Evolutionary conservation across 345 rosid species (phyloP).

Genomic region (Lepidium sativum): DNA sequence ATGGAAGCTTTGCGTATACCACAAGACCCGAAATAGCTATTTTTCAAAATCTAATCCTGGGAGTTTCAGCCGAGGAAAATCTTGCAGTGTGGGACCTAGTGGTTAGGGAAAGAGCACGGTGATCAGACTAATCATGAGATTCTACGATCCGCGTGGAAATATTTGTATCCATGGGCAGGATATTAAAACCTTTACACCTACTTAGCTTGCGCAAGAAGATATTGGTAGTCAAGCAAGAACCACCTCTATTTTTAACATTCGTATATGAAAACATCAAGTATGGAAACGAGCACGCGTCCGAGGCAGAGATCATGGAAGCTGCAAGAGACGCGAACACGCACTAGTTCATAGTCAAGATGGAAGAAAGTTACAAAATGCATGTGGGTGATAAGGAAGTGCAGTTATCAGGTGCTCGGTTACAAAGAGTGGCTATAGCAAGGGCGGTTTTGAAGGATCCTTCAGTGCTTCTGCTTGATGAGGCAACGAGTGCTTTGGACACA

Average conservation of each 20-base stretch:
- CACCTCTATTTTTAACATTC: conserved; percentile 63
- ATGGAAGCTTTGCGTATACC: conserved; percentile 62
- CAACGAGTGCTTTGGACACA: conserved; percentile 74
- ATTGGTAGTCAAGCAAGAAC: conserved; percentile 84
- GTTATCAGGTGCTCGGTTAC: conserved; percentile 84
- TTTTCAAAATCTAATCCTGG: conserved; percentile 41
- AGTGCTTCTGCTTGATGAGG: conserved; percentile 75
- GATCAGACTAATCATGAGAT: conserved; percentile 55
- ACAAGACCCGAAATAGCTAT: conserved; percentile 50
- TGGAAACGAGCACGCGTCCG: conserved; percentile 57
- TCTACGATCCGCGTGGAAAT: conserved; percentile 61
- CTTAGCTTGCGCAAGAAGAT: conserved; percentile 52
- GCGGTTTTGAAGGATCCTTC: conserved; percentile 70
- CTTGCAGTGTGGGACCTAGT: conserved; percentile 73
- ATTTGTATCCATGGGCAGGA: conserved; percentile 55
- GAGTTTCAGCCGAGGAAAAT: conserved; percentile 46
- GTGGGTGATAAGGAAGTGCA: conserved; percentile 78
- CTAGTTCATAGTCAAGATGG: conserved; percentile 64
- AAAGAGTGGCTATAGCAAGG: conserved; percentile 76
- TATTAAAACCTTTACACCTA: conserved; percentile 47
- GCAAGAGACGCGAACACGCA: conserved; percentile 80
- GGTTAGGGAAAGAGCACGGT: conserved; percentile 89
- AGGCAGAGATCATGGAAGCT: conserved; percentile 58
- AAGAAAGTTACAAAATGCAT: conserved; percentile 59
- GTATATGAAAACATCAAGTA: conserved; percentile 69